These are phyloP conservation scores for Tetragonia tetragonoides DNA, from an alignment of 148 eudicot genomes.

Conservation along the genomic window DNA sequence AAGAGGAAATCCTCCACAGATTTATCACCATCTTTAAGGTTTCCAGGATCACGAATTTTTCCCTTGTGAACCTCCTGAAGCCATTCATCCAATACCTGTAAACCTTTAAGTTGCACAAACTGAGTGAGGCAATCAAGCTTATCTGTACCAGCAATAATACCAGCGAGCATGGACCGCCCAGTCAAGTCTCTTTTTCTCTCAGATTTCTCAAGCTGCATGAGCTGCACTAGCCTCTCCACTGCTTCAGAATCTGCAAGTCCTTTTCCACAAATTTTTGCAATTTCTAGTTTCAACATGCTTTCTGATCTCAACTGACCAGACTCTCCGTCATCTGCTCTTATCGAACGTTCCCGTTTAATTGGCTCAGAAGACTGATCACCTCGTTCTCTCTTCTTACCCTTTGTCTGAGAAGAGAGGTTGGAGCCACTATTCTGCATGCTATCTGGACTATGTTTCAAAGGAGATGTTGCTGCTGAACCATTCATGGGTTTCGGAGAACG, in stretches of 20 bases:
- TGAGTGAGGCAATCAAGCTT: constrained; percentile 69
- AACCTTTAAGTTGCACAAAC: constrained; percentile 84
- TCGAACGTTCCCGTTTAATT: constrained; percentile 61
- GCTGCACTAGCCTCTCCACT: constrained; percentile 79
- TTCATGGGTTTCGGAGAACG: constrained; percentile 72
- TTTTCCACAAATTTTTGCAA: constrained; percentile 65
- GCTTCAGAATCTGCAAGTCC: constrained; percentile 67
- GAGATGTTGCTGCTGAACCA: constrained; percentile 52
- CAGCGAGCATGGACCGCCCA: constrained; percentile 62
- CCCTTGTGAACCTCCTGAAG: constrained; percentile 88
- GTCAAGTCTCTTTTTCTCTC: constrained; percentile 61
- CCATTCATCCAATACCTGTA: constrained; percentile 84
- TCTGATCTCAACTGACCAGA: constrained; percentile 46
- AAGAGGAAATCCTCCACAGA: constrained; percentile 81
- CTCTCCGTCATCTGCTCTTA: constrained; percentile 54
- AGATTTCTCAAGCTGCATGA: constrained; percentile 64
- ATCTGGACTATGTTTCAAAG: constrained; percentile 61
- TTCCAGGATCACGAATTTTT: constrained; percentile 53
- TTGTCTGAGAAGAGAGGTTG: constrained; percentile 51
- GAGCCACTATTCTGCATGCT: constrained; percentile 54
- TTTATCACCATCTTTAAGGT: constrained; percentile 66
- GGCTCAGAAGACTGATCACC: constrained; percentile 56
- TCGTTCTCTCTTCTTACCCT: constrained; percentile 83
- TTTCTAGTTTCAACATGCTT: constrained; percentile 52
- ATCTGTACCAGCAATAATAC: constrained; percentile 76